A percentile compares a stretch with the other conserved stretches of the same genome.
phyloP scores from a whole-genome alignment of 2,329 filamentous ascomycete genomes.

The Thielaviopsis euricoi region DNA sequence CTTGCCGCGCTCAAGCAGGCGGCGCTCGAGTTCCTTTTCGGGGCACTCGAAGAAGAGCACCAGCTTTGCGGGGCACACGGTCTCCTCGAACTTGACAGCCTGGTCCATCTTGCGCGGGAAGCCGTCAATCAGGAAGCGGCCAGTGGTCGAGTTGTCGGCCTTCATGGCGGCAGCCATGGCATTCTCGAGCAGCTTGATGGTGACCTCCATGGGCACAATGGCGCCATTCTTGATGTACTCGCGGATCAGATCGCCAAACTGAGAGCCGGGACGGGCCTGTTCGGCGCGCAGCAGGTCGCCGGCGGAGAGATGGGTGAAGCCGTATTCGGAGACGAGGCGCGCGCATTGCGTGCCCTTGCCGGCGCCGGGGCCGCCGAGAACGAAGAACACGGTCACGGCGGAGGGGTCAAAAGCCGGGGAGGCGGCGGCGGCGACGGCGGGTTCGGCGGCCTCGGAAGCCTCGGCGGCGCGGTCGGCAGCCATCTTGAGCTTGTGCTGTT shows the following conservation, averaged over 20 bases:
- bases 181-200: constrained; percentile 82
- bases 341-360: constrained; percentile 95
- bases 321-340: constrained; percentile 71
- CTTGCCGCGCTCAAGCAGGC: constrained; percentile 77
- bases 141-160: constrained; percentile 15
- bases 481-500: constrained; percentile 7
- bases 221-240: constrained; percentile 84
- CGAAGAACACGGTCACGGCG: constrained; percentile 84
- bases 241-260: constrained; percentile 88
- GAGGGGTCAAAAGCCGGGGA: constrained; percentile 55
- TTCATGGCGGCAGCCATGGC: constrained; percentile 53
- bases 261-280: constrained; percentile 67
- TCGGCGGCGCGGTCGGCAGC: constrained; percentile 6
- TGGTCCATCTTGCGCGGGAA: constrained; percentile 98
- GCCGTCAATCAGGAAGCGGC: constrained; percentile 62
- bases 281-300: constrained; percentile 89
- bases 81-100: constrained; percentile 80
- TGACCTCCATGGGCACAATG: constrained; percentile 99
- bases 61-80: constrained; percentile 67
- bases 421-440: background rate
- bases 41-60: constrained; percentile 92
- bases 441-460: background rate
- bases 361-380: constrained; percentile 86
- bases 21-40: constrained; percentile 70
- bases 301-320: constrained; percentile 84